Percentiles rank a stretch among this genome's conserved stretches.
Conservation (phyloP, 805 yeast genomes). For the Barnettozyma vustinii region DNA sequence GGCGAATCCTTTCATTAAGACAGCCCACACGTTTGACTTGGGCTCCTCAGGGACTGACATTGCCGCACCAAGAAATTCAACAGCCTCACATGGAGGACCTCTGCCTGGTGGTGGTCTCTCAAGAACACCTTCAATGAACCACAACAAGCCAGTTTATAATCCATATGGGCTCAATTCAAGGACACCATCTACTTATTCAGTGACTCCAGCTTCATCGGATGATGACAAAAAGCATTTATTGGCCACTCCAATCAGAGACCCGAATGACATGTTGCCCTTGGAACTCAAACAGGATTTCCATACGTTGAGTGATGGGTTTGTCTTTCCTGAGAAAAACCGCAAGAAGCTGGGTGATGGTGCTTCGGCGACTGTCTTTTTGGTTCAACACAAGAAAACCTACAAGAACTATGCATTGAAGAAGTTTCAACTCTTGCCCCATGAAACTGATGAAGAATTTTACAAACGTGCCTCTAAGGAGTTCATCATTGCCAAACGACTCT, state of each 20-base stretch:
- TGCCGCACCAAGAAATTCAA: conserved; percentile 21
- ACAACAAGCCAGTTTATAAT: conserved; percentile 35
- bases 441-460: conserved; percentile 60
- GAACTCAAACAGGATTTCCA: conserved; percentile 43
- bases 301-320: conserved; percentile 51
- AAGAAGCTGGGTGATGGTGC: conserved; percentile 69
- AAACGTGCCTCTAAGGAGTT: conserved; percentile 59
- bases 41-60: conserved; percentile 23
- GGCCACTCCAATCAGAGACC: conserved; percentile 58
- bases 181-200: conserved; percentile 25
- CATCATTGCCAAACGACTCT: conserved; percentile 49
- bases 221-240: conserved; percentile 45
- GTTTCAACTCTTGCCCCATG: conserved; percentile 53
- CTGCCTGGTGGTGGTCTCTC: conserved; percentile 6
- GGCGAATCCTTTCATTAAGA: conserved; percentile 8
- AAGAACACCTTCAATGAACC: conserved; percentile 9
- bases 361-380: conserved; percentile 56
- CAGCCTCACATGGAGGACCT: conserved; percentile 5
- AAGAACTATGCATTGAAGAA: conserved; percentile 60
- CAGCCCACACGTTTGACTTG: conserved; percentile 5
- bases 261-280: conserved; percentile 57
- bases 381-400: conserved; percentile 33
- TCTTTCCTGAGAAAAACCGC: conserved; percentile 31
- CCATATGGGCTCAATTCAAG: conserved; percentile 54
- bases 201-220: conserved; percentile 12